Evolutionary conservation across 495 filamentous ascomycete species (phyloP).

Genomic region (Penicillium salamii): DNA sequence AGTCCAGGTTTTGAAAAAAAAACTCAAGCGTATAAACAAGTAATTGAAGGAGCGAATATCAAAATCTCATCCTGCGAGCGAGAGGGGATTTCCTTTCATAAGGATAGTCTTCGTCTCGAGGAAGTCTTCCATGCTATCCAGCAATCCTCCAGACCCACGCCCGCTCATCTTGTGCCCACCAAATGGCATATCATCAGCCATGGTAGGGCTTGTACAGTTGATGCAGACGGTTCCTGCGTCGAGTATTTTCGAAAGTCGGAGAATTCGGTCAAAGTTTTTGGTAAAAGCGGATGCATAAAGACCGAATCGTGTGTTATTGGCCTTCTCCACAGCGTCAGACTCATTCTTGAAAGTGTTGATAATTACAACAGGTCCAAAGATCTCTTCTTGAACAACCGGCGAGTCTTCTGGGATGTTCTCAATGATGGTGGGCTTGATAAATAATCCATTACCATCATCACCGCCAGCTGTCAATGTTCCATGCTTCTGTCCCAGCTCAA

Average conservation of each 20-base stretch:
- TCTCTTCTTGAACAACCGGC: constrained; percentile 39
- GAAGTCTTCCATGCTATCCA: constrained; percentile 38
- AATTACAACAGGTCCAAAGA: constrained; percentile 46
- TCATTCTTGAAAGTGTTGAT: constrained; percentile 39
- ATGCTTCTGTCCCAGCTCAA: constrained; percentile 70
- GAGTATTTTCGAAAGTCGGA: constrained; percentile 44
- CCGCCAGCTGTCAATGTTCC: constrained; percentile 38
- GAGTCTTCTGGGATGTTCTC: constrained; percentile 30
- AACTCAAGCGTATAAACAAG: no score
- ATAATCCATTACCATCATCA: constrained; percentile 29
- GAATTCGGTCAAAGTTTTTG: constrained; percentile 42
- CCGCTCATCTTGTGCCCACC: constrained; percentile 54
- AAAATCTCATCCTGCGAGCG: no score
- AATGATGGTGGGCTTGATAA: constrained; percentile 47
- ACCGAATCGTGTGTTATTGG: constrained; percentile 41
- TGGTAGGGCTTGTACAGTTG: constrained; percentile 43
- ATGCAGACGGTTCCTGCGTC: constrained; percentile 53
- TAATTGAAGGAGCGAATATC: no score
- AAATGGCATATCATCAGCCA: constrained; percentile 38
- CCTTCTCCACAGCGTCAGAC: constrained; percentile 37
- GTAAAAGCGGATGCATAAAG: constrained; percentile 48
- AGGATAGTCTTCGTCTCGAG: constrained; percentile 50
- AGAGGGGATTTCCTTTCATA: no score
- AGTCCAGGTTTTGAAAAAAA: no score
- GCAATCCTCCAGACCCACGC: constrained; percentile 44